Percentiles rank a stretch among this genome's conserved stretches.
These are phyloP conservation scores for Entomortierella beljakovae DNA, from an alignment of 192 early-diverging fungal genomes.

Conservation along the genomic window DNA sequence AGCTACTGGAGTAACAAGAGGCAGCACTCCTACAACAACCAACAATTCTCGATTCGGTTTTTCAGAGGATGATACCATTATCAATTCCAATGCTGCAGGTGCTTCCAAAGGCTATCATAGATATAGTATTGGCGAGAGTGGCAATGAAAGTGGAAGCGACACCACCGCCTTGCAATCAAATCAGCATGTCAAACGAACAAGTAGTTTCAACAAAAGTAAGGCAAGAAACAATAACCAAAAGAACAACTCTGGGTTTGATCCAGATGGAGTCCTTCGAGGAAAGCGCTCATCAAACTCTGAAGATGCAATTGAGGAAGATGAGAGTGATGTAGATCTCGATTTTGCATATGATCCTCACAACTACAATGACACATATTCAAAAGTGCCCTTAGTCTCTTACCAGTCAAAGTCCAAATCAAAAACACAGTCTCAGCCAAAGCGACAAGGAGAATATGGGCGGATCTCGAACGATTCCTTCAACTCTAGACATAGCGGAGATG, in stretches of 20 bases:
- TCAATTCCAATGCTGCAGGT: not conserved
- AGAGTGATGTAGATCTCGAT: constrained; percentile 32
- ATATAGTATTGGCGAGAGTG: constrained; percentile 33
- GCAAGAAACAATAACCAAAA: constrained; percentile 1
- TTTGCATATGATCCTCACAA: constrained; percentile 8
- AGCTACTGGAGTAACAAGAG: not conserved
- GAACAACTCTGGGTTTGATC: constrained; percentile 12
- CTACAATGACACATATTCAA: constrained; percentile 21
- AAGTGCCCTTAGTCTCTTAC: constrained; percentile 38
- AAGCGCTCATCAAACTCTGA: not conserved
- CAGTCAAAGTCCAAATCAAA: constrained; percentile 9
- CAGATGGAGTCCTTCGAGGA: constrained; percentile 3
- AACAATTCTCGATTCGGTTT: not conserved
- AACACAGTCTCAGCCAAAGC: constrained; percentile 22
- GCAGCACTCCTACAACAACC: not conserved
- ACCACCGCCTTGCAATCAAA: constrained; percentile 36
- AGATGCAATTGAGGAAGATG: not conserved
- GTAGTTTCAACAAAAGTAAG: constrained; percentile 23
- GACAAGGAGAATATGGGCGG: constrained; percentile 34
- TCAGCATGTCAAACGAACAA: constrained; percentile 12
- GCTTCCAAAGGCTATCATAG: constrained; percentile 10
- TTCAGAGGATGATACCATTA: not conserved
- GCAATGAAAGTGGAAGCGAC: constrained; percentile 41
- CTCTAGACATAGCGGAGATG: constrained; percentile 19
- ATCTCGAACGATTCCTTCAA: constrained; percentile 50